Evolutionary conservation across 1,139 yeast species (phyloP).

Genomic region (Yamadazyma membranifaciens): DNA sequence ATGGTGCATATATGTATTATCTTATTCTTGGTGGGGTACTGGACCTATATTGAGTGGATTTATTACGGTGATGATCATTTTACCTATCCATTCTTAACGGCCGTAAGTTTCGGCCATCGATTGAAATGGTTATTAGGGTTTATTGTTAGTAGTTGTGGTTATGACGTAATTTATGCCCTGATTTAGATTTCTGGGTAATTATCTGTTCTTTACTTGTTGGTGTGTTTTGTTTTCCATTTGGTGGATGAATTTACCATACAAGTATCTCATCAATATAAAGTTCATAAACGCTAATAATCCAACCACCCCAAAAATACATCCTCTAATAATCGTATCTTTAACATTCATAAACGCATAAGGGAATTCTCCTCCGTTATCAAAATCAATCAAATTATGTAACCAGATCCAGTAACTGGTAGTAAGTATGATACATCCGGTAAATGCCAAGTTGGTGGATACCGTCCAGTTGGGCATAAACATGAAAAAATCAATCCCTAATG

Average conservation of each 20-base stretch:
- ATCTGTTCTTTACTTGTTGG: too few species aligned
- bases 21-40: conserved; percentile 6
- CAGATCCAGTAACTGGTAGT: conserved; percentile 54
- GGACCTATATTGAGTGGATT: conserved; percentile 11
- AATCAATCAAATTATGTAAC: conserved; percentile 47
- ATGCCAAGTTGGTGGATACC: conserved; percentile 36
- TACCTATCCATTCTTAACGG: conserved; percentile 13
- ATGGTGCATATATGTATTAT: too few species aligned
- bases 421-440: conserved; percentile 34
- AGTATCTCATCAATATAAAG: conserved; percentile 27
- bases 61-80: conserved; percentile 8
- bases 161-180: not conserved
- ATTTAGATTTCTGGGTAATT: too few species aligned
- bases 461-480: conserved; percentile 52
- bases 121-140: conserved; percentile 10
- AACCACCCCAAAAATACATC: conserved; percentile 49
- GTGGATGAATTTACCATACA: conserved; percentile 18
- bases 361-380: conserved; percentile 46
- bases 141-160: conserved; percentile 1
- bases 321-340: conserved; percentile 39
- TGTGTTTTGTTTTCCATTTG: not conserved
- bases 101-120: conserved; percentile 3
- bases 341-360: conserved; percentile 71
- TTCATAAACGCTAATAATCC: conserved; percentile 44
- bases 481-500: conserved; percentile 53